Evolutionary conservation across 495 filamentous ascomycete genomes (phyloP).

Genomic region (Pseudevernia furfuracea): DNA sequence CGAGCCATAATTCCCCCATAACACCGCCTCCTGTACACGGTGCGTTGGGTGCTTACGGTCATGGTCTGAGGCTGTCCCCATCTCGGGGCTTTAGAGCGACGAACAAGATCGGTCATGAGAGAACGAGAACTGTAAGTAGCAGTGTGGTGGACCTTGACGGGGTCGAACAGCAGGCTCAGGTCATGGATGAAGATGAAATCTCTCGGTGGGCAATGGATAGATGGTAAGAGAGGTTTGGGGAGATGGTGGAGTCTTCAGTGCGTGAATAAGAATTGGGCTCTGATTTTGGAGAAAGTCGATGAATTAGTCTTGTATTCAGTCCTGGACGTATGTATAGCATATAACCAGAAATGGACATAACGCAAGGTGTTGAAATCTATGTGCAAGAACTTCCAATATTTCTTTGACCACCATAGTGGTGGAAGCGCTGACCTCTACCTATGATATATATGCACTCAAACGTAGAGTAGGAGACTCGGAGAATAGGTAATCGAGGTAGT

Average conservation of each 20-base stretch:
- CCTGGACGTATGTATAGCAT: not conserved
- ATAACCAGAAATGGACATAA: too few relatives aligned
- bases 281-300: not conserved
- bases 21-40: slow-evolving; percentile 20
- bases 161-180: slow-evolving; percentile 41
- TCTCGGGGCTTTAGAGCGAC: not conserved
- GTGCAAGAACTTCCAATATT: too few relatives aligned
- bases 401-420: too few relatives aligned
- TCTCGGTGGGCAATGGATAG: slow-evolving; percentile 35
- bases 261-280: not conserved
- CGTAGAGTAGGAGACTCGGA: too few relatives aligned
- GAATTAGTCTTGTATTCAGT: not conserved
- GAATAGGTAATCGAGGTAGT: too few relatives aligned
- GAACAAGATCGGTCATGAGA: slow-evolving; percentile 19
- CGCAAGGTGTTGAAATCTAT: too few relatives aligned
- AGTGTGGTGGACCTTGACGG: slow-evolving; percentile 39
- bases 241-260: not conserved
- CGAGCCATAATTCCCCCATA: slow-evolving; percentile 18
- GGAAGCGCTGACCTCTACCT: too few relatives aligned
- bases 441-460: too few relatives aligned
- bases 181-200: slow-evolving; percentile 40
- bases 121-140: slow-evolving; percentile 25
- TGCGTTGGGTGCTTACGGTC: not conserved
- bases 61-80: slow-evolving; percentile 6
- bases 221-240: slow-evolving; percentile 11